These are phyloP conservation scores for Entelexis sorbosivorans DNA, from an alignment of 1,139 yeast genomes.

Conservation along the genomic window DNA sequence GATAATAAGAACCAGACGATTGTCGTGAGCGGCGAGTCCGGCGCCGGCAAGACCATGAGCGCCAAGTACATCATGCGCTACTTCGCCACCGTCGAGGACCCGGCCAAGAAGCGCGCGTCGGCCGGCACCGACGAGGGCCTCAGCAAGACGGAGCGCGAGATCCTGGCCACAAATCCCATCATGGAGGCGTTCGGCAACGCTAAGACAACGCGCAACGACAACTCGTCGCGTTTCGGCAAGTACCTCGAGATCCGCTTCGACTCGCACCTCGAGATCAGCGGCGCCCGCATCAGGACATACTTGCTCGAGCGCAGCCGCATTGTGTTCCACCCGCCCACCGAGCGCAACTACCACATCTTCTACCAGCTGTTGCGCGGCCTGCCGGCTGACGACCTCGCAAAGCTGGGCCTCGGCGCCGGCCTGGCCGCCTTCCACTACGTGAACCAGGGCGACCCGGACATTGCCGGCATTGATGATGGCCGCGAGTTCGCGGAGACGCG, in stretches of 20 bases:
- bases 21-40: slow-evolving; percentile 95
- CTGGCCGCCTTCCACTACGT: slow-evolving; percentile 69
- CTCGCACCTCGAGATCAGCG: slow-evolving; percentile 55
- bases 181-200: slow-evolving; percentile 99
- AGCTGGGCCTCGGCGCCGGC: slow-evolving; percentile 44
- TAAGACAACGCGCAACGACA: slow-evolving; percentile 92
- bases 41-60: slow-evolving; percentile 96
- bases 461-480: slow-evolving; percentile 72
- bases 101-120: slow-evolving; percentile 28
- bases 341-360: slow-evolving; percentile 90
- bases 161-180: slow-evolving; percentile 92
- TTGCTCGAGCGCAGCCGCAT: slow-evolving; percentile 85
- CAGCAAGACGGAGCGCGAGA: slow-evolving; percentile 88
- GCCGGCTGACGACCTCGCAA: slow-evolving; percentile 45
- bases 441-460: slow-evolving; percentile 72
- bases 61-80: slow-evolving; percentile 97
- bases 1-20: slow-evolving; percentile 84
- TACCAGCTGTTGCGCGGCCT: slow-evolving; percentile 83
- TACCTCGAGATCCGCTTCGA: slow-evolving; percentile 85
- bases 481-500: slow-evolving; percentile 64
- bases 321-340: slow-evolving; percentile 81
- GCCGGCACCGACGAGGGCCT: slow-evolving; percentile 39
- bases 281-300: slow-evolving; percentile 89
- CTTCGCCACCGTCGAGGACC: slow-evolving; percentile 86
- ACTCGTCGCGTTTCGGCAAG: slow-evolving; percentile 94